phyloP scores from a whole-genome alignment of 495 filamentous ascomycete genomes.

The Penicillium subrubescens region DNA sequence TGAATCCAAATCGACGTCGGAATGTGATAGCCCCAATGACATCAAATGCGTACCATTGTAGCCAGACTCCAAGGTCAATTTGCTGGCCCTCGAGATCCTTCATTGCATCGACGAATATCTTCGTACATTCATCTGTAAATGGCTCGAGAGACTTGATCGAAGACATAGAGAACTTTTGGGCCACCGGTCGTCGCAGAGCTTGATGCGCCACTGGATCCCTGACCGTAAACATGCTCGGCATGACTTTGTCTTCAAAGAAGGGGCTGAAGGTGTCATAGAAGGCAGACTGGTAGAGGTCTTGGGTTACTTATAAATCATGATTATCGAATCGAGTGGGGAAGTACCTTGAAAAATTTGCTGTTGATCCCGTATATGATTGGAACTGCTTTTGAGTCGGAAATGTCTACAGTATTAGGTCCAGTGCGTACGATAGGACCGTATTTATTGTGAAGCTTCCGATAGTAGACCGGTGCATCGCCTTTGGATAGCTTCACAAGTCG shows the following conservation, averaged over 20 bases:
- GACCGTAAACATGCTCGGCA: neutral
- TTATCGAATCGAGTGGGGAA: neutral
- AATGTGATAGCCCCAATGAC: constrained; percentile 50
- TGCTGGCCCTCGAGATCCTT: neutral
- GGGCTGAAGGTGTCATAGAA: neutral
- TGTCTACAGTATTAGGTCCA: neutral
- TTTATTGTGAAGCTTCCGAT: neutral
- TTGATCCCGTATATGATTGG: neutral
- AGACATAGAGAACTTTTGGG: neutral
- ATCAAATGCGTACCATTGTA: neutral
- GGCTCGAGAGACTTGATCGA: neutral
- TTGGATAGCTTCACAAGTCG: neutral
- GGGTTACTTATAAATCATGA: neutral
- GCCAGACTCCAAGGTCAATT: neutral
- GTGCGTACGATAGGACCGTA: neutral
- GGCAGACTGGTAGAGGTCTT: neutral
- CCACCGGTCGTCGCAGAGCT: neutral
- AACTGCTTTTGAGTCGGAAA: neutral
- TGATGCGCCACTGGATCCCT: neutral
- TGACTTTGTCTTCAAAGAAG: neutral
- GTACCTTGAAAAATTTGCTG: neutral
- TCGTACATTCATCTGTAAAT: neutral
- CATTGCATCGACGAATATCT: neutral
- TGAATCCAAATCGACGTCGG: constrained; percentile 14
- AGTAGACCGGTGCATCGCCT: neutral